phyloP scores from a whole-genome alignment of 768 basidiomycete species.

The Hygrophoropsis aurantiaca region DNA sequence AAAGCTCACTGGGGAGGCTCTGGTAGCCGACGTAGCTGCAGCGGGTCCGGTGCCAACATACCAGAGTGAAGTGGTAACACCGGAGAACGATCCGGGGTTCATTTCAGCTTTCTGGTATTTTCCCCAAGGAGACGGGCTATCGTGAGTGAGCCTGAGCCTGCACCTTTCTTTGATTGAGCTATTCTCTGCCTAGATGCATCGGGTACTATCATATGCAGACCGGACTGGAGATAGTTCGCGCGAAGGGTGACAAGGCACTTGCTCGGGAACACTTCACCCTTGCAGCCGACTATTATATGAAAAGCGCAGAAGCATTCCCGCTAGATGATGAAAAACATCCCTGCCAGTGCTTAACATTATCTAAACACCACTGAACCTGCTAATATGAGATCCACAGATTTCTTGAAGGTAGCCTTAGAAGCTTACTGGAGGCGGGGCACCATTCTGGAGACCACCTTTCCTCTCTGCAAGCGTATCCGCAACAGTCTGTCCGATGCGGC shows the following conservation, averaged over 20 bases:
- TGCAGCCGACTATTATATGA: constrained; percentile 29
- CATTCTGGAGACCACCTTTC: background rate
- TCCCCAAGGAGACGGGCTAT: constrained; percentile 34
- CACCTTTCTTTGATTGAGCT: background rate
- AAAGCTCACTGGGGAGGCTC: constrained; percentile 27
- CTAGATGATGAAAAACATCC: constrained; percentile 39
- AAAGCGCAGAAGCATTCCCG: constrained; percentile 31
- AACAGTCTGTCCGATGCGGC: too few relatives aligned
- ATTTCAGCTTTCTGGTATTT: constrained; percentile 38
- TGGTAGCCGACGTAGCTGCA: constrained; percentile 30
- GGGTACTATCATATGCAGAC: constrained; percentile 29
- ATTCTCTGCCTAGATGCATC: constrained; percentile 8
- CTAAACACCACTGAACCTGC: background rate
- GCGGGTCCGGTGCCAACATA: background rate
- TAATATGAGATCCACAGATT: constrained; percentile 4
- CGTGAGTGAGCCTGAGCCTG: constrained; percentile 23
- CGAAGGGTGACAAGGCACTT: constrained; percentile 5
- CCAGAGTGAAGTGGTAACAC: too few relatives aligned
- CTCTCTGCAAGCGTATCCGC: too few relatives aligned
- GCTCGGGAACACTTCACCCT: constrained; percentile 14
- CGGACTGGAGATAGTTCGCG: constrained; percentile 15
- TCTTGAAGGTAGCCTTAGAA: constrained; percentile 32
- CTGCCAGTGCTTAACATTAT: constrained; percentile 9
- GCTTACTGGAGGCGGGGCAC: constrained; percentile 22
- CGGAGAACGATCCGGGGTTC: constrained; percentile 24